phyloP scores from a whole-genome alignment of 148 eudicot species.

The Nepenthes mirabilis region DNA sequence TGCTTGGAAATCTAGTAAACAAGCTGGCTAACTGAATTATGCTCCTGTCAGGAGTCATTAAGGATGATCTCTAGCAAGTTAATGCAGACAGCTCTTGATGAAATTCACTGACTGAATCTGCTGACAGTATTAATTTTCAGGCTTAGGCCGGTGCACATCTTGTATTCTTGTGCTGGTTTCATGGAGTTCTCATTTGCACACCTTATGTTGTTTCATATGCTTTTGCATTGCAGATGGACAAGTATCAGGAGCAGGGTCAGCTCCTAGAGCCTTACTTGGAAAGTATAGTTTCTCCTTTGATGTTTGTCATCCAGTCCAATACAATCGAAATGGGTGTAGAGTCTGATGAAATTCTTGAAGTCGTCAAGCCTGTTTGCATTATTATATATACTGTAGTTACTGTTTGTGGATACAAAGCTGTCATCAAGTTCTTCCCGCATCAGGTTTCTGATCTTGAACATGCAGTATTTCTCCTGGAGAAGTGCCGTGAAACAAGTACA shows the following conservation, averaged over 20 bases:
- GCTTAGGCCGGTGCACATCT: background rate
- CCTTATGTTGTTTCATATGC: background rate
- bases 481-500: slow-evolving; percentile 41
- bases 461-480: slow-evolving; percentile 86
- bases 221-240: slow-evolving; percentile 54
- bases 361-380: slow-evolving; percentile 70
- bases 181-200: background rate
- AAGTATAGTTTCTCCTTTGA: slow-evolving; percentile 82
- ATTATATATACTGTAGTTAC: slow-evolving; percentile 75
- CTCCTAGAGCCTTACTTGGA: slow-evolving; percentile 89
- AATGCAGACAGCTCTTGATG: no score
- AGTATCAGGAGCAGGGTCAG: slow-evolving; percentile 92
- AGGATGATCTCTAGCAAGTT: no score
- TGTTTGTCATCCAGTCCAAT: slow-evolving; percentile 68
- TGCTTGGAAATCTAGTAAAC: no score
- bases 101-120: no score
- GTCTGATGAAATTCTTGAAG: slow-evolving; percentile 56
- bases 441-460: slow-evolving; percentile 95
- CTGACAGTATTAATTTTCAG: no score
- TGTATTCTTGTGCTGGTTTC: background rate
- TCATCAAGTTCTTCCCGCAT: slow-evolving; percentile 91
- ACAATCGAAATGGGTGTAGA: slow-evolving; percentile 42
- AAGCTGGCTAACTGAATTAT: no score
- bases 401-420: slow-evolving; percentile 91
- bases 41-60: no score